Evolutionary conservation across 768 basidiomycete species (phyloP), one percentile per base, ranked within the genome.

Genomic region (Boletus fagicola): DNA sequence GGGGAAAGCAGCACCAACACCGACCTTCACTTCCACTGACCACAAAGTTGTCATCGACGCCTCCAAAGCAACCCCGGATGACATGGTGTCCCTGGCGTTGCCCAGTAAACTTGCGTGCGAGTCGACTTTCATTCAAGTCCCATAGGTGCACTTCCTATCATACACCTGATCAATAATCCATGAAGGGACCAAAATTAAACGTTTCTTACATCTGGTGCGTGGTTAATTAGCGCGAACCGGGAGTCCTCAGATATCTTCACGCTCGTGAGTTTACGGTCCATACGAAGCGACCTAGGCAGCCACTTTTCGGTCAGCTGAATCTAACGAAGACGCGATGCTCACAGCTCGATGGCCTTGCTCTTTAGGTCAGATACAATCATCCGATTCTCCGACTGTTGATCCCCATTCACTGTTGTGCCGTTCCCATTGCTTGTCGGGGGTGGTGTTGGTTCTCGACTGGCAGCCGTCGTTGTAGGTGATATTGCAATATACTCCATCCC

Each of bases 11-110:
- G n/a, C 39, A 35, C 10, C 13, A 36, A 43, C 36, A 64, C 82
- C 51, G 62, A 92, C 96, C 96, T 85, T 98, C 96, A 67, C 94
- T 96, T 22, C 96, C 97, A 66, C 91, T 94, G 59, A 93, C 83
- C 51, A 99, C 82, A 68, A 95, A 94, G 68, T 89, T 92, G 51
- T 87, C 88, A 65, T 90, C 86, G 52, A 87, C 77, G 30, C 96
- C 95, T 30, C 95, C 97, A 72, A 98, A 98, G 68, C 92, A 95
- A 71, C 91, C 92, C 56, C 92, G 84, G 58, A 98, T 90, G 60
- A 97, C 85, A 71, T 93, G 90, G 30, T 82, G 80, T 2, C 85
- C 84, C 71, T 96, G 93, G 31, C 80, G 82, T 60, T 97, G 95
- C 10, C 94, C 97, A 4, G 84, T 83, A 68, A 88, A 96, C 73